Evolutionary conservation across 371 early-diverging fungal genomes (phyloP), one percentile per base, ranked within the genome.

Genomic region (Neoconidiobolus thromboides): DNA sequence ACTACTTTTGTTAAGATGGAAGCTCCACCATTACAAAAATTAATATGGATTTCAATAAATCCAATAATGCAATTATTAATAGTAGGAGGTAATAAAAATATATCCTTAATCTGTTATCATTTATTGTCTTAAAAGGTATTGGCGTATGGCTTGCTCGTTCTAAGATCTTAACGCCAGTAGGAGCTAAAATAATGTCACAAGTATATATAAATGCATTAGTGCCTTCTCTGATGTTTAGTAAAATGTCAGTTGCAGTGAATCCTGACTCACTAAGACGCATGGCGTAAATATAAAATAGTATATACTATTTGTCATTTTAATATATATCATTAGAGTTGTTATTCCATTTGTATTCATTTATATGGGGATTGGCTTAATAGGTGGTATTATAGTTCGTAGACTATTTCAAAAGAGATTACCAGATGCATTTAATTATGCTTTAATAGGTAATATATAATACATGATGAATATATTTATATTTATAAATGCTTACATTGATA

Each of bases 161-260:
- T 26, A 44, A 44, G 26, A 57, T 57, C n/a, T 36, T 57, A 2
- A 57, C 57, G 5, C 26, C 47, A 7, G 14, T 12, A 46, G 57
- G 57, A 2, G 2, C 43, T 41, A 57, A 57, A 41, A 40, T 46
- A 10, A 26, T 57, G 44, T 15, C 57, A 14, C 15, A 57, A 46
- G 57, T 57, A 26, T 44, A 43, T 15, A 44, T 57, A 2, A 41
- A 43, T 38, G 57, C 44, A 9, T 46, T 57, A 41, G 15, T 41
- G 3, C 57, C 57, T 10, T 57, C 43, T 26, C 43, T 57, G 7
- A 15, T 57, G 44, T 57, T 57, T 43, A 43, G 43, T 14, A 57
- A 57, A 41, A 15, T 57, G 15, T n/a, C 44, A 15, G 57, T 14
- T 14, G 41, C 57, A 12, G 40, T 57, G 12, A 57, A 41, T 6